These are phyloP conservation scores for Lentinula aciculospora DNA, from an alignment of 768 basidiomycete species.

Conservation along the genomic window DNA sequence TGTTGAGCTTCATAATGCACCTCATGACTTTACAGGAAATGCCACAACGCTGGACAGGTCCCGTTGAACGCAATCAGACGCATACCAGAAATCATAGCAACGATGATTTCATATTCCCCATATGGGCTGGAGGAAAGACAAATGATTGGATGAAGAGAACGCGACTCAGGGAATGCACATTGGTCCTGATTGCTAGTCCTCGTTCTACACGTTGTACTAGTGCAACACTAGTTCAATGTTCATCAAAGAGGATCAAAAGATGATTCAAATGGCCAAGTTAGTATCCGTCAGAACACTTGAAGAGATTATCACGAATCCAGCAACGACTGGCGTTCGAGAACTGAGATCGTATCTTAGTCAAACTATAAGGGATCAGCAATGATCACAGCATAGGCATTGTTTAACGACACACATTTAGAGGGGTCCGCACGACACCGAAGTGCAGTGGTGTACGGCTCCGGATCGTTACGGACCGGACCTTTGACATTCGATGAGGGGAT, in stretches of 20 bases:
- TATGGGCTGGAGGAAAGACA: too few species aligned
- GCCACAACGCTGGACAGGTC: not conserved
- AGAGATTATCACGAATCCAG: too few species aligned
- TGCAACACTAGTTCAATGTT: not conserved
- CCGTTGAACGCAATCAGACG: not conserved
- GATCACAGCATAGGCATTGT: not conserved
- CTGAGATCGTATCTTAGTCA: too few species aligned
- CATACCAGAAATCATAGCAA: too few species aligned
- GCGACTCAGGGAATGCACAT: too few species aligned
- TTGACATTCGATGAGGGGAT: slow-evolving; percentile 58
- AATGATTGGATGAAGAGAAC: too few species aligned
- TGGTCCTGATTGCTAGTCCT: not conserved
- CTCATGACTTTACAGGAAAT: not conserved
- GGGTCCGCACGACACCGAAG: slow-evolving; percentile 48
- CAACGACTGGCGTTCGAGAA: too few species aligned
- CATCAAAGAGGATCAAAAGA: not conserved
- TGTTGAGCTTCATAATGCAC: not conserved
- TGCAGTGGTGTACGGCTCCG: slow-evolving; percentile 81
- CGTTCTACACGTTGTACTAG: not conserved
- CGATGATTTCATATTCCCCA: too few species aligned
- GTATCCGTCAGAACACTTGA: too few species aligned
- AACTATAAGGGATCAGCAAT: too few species aligned
- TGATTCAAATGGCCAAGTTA: slow-evolving; percentile 55
- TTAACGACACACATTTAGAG: slow-evolving; percentile 41
- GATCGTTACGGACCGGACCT: slow-evolving; percentile 65